phyloP scores from a whole-genome alignment of 805 yeast species.

The Nakazawaea laoshanensis region DNA sequence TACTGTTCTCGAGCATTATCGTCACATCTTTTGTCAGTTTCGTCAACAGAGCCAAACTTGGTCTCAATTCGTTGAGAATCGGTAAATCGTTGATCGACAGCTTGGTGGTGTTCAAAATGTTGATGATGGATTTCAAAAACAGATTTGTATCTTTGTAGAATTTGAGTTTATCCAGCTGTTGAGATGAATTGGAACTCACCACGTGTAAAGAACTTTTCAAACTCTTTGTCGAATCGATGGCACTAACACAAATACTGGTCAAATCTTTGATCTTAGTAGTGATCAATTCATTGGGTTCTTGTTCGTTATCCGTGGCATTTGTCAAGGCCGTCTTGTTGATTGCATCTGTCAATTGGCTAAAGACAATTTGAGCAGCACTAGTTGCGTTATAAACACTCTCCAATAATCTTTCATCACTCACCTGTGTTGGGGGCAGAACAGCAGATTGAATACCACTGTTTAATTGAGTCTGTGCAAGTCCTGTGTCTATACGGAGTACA shows the following conservation, averaged over 20 bases:
- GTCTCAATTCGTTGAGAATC: constrained; percentile 67
- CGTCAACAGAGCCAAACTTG: constrained; percentile 73
- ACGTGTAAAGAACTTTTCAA: constrained; percentile 34
- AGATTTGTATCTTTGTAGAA: constrained; percentile 84
- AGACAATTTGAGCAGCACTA: constrained; percentile 66
- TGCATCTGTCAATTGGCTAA: constrained; percentile 62
- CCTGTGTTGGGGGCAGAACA: constrained; percentile 7
- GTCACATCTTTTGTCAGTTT: constrained; percentile 90
- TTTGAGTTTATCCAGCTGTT: constrained; percentile 45
- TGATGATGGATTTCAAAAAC: constrained; percentile 75
- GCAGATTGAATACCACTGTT: constrained; percentile 1
- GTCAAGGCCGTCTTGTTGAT: constrained; percentile 57
- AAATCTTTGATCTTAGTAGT: constrained; percentile 61
- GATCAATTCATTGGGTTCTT: constrained; percentile 13
- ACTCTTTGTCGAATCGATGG: constrained; percentile 75
- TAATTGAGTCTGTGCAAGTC: constrained; percentile 3
- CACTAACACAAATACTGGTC: constrained; percentile 65
- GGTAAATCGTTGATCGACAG: constrained; percentile 77
- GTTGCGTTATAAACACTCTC: constrained; percentile 57
- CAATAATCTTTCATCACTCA: constrained; percentile 52
- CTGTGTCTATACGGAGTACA: constrained; percentile 11
- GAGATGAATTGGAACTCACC: constrained; percentile 38
- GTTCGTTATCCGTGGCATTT: constrained; percentile 5
- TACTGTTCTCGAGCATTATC: constrained; percentile 64
- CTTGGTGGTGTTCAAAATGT: constrained; percentile 77